phyloP scores from a whole-genome alignment of 305 asterid genomes.

The Fraxinus platypoda region DNA sequence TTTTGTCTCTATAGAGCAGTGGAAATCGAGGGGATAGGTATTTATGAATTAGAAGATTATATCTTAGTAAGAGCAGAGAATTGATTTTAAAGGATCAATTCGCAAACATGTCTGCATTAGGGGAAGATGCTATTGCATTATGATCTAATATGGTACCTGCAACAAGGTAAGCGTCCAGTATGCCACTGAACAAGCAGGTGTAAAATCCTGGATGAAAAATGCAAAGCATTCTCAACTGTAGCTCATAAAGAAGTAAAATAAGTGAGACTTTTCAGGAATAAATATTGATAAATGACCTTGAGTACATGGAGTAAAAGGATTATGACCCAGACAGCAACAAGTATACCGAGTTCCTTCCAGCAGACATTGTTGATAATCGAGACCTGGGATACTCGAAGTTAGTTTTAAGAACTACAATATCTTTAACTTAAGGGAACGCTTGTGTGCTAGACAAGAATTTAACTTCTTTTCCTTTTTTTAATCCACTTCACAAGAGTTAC shows the following conservation, averaged over 20 bases:
- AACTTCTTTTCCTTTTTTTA: not conserved
- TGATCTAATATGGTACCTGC: constrained; percentile 45
- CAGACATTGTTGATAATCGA: constrained; percentile 46
- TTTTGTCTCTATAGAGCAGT: not conserved
- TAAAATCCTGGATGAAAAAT: constrained; percentile 41
- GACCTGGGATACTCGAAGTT: constrained; percentile 34
- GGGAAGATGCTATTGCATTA: not conserved
- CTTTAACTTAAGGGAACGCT: not conserved
- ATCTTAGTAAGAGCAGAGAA: not conserved
- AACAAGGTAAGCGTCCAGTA: constrained; percentile 60
- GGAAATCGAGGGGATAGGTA: not conserved
- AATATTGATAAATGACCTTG: constrained; percentile 41
- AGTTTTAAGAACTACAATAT: not conserved
- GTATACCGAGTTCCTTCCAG: constrained; percentile 62
- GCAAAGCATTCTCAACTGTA: constrained; percentile 4
- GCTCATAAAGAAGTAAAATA: not conserved
- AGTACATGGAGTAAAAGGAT: constrained; percentile 52
- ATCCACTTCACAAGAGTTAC: not conserved
- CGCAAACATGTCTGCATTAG: not conserved
- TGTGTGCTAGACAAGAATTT: not conserved
- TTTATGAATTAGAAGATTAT: not conserved
- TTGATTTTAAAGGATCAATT: not conserved
- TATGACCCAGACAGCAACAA: constrained; percentile 55
- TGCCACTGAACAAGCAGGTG: constrained; percentile 50
- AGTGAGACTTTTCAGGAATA: not conserved